Evolutionary conservation across 2,329 filamentous ascomycete species (phyloP).

Genomic region (Chrysoporthe deuterocubensis): DNA sequence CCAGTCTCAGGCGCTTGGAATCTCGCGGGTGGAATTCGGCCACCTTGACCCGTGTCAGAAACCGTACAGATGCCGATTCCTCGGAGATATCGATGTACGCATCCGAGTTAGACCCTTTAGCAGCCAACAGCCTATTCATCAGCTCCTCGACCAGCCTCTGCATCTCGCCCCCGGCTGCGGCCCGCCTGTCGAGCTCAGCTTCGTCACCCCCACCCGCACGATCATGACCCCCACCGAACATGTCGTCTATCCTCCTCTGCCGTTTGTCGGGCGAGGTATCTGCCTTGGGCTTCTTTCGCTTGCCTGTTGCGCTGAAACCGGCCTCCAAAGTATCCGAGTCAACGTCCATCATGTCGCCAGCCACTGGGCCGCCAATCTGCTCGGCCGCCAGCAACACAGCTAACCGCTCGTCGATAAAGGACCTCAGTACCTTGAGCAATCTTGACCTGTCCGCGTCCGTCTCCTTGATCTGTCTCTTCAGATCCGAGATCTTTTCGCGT

Average conservation of each 20-base stretch:
- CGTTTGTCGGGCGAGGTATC: constrained; percentile 50
- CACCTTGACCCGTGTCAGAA: constrained; percentile 67
- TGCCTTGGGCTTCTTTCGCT: constrained; percentile 51
- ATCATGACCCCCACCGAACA: constrained; percentile 53
- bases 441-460: constrained; percentile 65
- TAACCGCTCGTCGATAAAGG: constrained; percentile 72
- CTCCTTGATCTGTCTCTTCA: constrained; percentile 60
- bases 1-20: constrained; percentile 59
- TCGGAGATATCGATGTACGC: constrained; percentile 62
- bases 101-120: constrained; percentile 57
- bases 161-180: constrained; percentile 61
- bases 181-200: constrained; percentile 49
- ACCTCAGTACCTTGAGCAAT: constrained; percentile 67
- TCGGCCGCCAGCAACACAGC: constrained; percentile 81
- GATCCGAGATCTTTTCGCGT: constrained; percentile 63
- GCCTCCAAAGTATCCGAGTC: constrained; percentile 62
- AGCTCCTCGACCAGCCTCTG: constrained; percentile 63
- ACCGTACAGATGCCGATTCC: constrained; percentile 66
- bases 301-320: constrained; percentile 64
- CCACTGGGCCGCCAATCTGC: constrained; percentile 80
- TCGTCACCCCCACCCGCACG: constrained; percentile 33
- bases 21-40: constrained; percentile 69
- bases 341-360: constrained; percentile 72
- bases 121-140: constrained; percentile 60
- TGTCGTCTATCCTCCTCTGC: constrained; percentile 66